Base-by-base conservation (phyloP, 192 early-diverging fungal genomes). In the Geranomyces variabilis region DNA sequence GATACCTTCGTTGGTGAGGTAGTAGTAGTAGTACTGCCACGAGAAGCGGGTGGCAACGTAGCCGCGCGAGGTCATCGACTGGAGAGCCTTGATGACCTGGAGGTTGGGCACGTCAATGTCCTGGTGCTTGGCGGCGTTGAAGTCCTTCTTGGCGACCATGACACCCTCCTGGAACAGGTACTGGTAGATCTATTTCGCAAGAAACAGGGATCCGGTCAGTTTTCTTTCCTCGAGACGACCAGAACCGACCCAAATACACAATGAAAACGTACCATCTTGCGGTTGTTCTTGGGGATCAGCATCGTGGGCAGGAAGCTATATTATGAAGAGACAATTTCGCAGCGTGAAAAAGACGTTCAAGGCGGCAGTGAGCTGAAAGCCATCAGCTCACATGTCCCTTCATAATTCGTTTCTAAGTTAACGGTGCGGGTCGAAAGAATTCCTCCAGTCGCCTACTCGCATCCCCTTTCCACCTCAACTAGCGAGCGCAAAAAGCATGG, bases 11-110 rank as follows among this genome's bases (percentile, higher is more conserved):
- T 95, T 89, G 81, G 96, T 99, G 78, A 99, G 88, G 83, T 90
- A 94, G 86, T 99, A 99, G 93, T 99, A 99, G 90, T 96, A 99
- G 88, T 94, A 94, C 81, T 97, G 96, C 97, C 97, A 99, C 81
- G 95, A 97, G 92, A 99, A 99, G 78, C 92, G 92, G 72, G 92
- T 92, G 85, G 93, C 94, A 81, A 99, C 96, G 68, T 80, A 93
- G 73, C 93, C 94, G 78, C 89, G 90, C 65, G 97, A 99, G 80
- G 87, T 85, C 79, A 99, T 89, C 66, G 92, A 94, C 90, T 99
- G 95, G 75, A 97, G 90, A 70, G 95, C 92, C 91, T 97, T 99
- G 89, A 99, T 96, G 80, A 99, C 97, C 79, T 99, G 88, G 28
- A 99, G 84, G 92, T 99, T 99, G 72, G 94, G 93, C 63, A 99